These are phyloP conservation scores for Kuraishia piskuri DNA, from an alignment of 805 yeast genomes.

Conservation along the genomic window DNA sequence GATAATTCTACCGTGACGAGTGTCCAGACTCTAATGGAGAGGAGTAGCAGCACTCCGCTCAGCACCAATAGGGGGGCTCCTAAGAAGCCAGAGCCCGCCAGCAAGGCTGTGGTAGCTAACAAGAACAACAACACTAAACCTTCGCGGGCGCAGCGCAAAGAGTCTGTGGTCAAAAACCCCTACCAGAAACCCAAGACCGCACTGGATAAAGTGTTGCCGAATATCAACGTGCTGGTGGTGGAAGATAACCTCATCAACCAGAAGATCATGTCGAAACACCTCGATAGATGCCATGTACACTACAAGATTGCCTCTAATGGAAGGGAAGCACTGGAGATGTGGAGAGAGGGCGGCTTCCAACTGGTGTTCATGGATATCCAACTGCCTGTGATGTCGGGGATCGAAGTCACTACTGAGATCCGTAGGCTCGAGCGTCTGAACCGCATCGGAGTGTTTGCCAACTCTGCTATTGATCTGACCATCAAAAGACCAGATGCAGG, in stretches of 20 bases:
- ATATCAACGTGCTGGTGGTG: constrained; percentile 84
- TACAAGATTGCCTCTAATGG: constrained; percentile 89
- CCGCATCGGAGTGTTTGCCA: constrained; percentile 55
- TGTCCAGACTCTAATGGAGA: not conserved
- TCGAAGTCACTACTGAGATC: constrained; percentile 90
- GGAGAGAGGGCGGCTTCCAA: constrained; percentile 94
- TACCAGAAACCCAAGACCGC: constrained; percentile 22
- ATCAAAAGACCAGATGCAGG: constrained; percentile 21
- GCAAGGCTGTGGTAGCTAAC: no score
- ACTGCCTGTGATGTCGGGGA: constrained; percentile 91
- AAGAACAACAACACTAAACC: not conserved
- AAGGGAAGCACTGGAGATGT: constrained; percentile 86
- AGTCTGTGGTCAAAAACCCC: not conserved
- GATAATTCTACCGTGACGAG: not conserved
- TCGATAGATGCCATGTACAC: constrained; percentile 77
- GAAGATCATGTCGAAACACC: constrained; percentile 80
- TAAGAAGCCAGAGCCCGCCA: no score
- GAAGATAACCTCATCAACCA: constrained; percentile 96
- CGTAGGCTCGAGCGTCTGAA: constrained; percentile 75
- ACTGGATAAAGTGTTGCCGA: constrained; percentile 68
- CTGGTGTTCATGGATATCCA: constrained; percentile 95
- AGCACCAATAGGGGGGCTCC: not conserved
- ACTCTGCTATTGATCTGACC: constrained; percentile 8
- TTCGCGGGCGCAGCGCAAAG: not conserved
- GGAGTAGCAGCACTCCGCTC: not conserved